A percentile compares a stretch with the other conserved stretches of the same genome.
These are phyloP conservation scores for Larix sibirica DNA, from an alignment of 83 land plant species.

Conservation along the genomic window DNA sequence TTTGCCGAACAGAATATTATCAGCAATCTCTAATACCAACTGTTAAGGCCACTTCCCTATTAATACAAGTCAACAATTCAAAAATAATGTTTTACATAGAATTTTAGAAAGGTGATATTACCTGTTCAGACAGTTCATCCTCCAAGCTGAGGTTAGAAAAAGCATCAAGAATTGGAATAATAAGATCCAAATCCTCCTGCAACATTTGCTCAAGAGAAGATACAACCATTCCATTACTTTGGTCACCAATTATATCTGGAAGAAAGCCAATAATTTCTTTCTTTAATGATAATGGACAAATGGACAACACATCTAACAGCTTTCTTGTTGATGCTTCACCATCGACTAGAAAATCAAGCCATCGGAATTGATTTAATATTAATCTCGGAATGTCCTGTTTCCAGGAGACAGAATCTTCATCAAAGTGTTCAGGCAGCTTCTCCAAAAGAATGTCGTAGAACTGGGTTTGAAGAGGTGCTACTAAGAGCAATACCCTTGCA, in stretches of 20 bases:
- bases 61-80: not conserved
- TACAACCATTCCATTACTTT: constrained; percentile 58
- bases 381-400: constrained; percentile 68
- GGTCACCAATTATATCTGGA: constrained; percentile 83
- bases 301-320: constrained; percentile 75
- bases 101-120: constrained; percentile 5
- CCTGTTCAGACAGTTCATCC: constrained; percentile 81
- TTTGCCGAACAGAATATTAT: not conserved
- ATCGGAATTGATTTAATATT: constrained; percentile 82
- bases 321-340: constrained; percentile 58
- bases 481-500: constrained; percentile 65
- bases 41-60: not conserved
- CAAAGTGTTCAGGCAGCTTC: constrained; percentile 82
- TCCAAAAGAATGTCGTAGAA: constrained; percentile 72
- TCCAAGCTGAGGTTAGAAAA: constrained; percentile 80
- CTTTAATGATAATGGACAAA: constrained; percentile 71
- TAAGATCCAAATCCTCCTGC: constrained; percentile 71
- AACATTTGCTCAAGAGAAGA: constrained; percentile 67
- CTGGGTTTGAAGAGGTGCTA: constrained; percentile 64
- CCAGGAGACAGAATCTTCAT: constrained; percentile 20
- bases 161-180: constrained; percentile 82
- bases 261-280: constrained; percentile 87
- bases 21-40: not conserved
- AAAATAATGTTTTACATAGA: constrained; percentile 11
- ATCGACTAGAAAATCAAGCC: constrained; percentile 91